Base-by-base conservation (phyloP, 148 eudicot species). In the Persicaria maculosa region DNA sequence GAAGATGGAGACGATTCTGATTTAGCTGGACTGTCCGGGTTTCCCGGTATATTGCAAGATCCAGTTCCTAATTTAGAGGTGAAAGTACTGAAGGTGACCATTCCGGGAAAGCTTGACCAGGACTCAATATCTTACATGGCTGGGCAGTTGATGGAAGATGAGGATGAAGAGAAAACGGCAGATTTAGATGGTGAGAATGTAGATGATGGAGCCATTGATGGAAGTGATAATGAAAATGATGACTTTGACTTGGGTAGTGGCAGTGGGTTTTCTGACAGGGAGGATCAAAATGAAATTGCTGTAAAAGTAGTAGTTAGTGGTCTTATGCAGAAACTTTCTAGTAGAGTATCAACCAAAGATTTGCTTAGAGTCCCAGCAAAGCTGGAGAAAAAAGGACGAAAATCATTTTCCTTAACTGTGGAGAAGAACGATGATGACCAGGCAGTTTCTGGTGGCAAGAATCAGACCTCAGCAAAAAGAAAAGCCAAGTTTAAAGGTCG, bases 51-150 rank as follows among this genome's bases (percentile, higher is more conserved):
- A 36, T 83, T 92, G 81, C 87, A 83, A 58, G 97, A 90, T 89
- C 83, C 91, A 88, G 86, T 90, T 74, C 93, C 99, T 85, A 94
- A 96, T 83, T 86, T 85, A 58, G 83, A 85, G 80, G 92, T 95
- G 55, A 89, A 89, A 85, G 92, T 92, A 68, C 75, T 92, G 85
- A 90, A 90, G 80, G 91, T 92, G 75, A 84, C 97, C 78, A 19
- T 86, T 50, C 91, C 94, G 19, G 91, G 76, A 54, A 90, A 87
- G 77, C 79, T 85, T 67, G 99, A 96, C 75, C 78, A 74, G 46
- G 97, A 90, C 80, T 53, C 87, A 50, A 80, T 90, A 80, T 92
- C 99, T 70, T 90, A 85, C 76, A 89, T 85, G 81, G 85, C 89
- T 80, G 97, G 91, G 76, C 94, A 89, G 81, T 83, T 89, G 68